Evolutionary conservation across 306 rosid genomes (phyloP), one percentile per base, ranked within the genome.

Genomic region (Nissolia schottii): DNA sequence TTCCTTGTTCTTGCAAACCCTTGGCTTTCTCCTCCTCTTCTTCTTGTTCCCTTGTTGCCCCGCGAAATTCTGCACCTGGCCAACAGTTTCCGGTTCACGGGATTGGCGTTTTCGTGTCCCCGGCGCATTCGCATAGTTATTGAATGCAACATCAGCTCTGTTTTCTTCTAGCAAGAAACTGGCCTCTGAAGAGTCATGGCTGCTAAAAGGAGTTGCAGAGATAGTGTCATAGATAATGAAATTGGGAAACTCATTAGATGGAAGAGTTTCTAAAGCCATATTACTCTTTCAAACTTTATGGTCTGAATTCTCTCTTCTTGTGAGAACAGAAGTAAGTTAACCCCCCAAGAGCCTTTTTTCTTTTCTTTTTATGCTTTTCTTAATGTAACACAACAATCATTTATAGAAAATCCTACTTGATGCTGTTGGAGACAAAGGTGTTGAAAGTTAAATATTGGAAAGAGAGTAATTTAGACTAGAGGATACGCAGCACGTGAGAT

Each of bases 1-100:
- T 75, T 94, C 99, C 67, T 85, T 89, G 83, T 88, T 91, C 83
- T 91, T 94, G 67, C 90, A 89, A 55, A 82, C 83, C 77, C 87
- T 94, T 28, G 92, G 73, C 78, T 85, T 89, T 29, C 97, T 85
- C 71, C 82, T 91, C 67, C 98, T 85, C 82, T 81, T 93, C 86
- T 83, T 91, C 80, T 79, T n/a, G n/a, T n/a, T 79, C 58, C 78
- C 81, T 85, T 77, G 86, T 18, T 15, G 78, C 10, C 19, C 81
- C 4, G 18, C 80, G 20, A 69, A 29, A 67, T 35, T 73, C 62
- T 49, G 84, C 73, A 24, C 56, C 58, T 51, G 10, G 6, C 38
- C 58, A 29, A 57, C 3, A 5, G 9, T n/a, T 46, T 78, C 86
- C 18, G 64, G 56, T 20, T 71, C 78, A 3, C 40, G n/a, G 0